Percentiles rank a stretch among this genome's conserved stretches.
These are phyloP conservation scores for Oryza glumipatula DNA, from an alignment of 176 grass and related monocot species.

Conservation along the genomic window DNA sequence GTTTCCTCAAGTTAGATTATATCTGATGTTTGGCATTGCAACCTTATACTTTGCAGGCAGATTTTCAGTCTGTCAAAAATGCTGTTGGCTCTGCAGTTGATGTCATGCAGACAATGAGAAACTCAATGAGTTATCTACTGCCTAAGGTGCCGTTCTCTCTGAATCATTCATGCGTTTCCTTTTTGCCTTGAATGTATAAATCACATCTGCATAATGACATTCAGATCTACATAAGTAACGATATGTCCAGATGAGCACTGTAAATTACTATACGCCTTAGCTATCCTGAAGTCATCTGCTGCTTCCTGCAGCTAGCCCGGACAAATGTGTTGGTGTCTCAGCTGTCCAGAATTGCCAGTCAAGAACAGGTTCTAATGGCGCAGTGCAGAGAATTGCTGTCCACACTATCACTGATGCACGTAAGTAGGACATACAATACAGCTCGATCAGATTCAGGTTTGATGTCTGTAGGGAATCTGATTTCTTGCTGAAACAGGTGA, in stretches of 20 bases:
- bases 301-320: constrained; percentile 49
- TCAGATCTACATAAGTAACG: not conserved
- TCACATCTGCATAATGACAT: not conserved
- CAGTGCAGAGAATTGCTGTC: constrained; percentile 69
- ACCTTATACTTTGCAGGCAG: constrained; percentile 47
- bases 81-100: constrained; percentile 61
- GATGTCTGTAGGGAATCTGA: not conserved
- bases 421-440: constrained; percentile 39
- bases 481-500: constrained; percentile 53
- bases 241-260: not conserved
- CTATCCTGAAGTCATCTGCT: constrained; percentile 7
- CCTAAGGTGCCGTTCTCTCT: constrained; percentile 46
- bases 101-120: constrained; percentile 67
- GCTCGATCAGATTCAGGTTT: not conserved
- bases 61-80: constrained; percentile 61
- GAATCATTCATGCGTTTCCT: not conserved
- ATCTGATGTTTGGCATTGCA: not conserved
- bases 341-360: constrained; percentile 51
- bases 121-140: constrained; percentile 41
- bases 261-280: not conserved
- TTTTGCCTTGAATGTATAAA: not conserved
- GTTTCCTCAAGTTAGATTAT: not conserved
- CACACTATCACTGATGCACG: constrained; percentile 60
- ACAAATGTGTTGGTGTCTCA: constrained; percentile 51
- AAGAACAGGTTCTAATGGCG: constrained; percentile 53